Conservation (phyloP, 2,329 filamentous ascomycete genomes). For the Diatrype stigma region DNA sequence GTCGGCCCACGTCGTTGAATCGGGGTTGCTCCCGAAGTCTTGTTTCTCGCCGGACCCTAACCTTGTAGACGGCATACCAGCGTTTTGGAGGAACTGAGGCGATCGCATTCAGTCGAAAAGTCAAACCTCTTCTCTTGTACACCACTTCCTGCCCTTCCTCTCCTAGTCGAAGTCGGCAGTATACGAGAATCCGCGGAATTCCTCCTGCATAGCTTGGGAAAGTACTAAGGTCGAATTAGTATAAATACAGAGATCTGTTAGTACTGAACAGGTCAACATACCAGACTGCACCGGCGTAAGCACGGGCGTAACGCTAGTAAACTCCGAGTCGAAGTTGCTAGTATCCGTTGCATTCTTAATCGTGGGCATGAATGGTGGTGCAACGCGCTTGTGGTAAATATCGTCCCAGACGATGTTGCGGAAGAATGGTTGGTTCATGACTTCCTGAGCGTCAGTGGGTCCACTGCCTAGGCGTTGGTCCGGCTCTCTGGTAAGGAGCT, state of each 20-base stretch:
- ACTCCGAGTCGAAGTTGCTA: conserved; percentile 99
- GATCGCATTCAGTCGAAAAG: too few species aligned
- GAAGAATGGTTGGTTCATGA: conserved; percentile 99
- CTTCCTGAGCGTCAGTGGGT: conserved; percentile 94
- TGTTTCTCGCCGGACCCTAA: too few species aligned
- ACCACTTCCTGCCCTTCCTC: neutral
- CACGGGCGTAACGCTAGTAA: conserved; percentile 96
- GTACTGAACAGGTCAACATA: conserved; percentile 47
- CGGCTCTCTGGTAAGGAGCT: conserved; percentile 91
- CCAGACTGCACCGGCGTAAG: conserved; percentile 95
- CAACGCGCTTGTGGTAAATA: conserved; percentile 90
- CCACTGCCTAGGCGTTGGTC: conserved; percentile 90
- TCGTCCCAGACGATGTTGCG: conserved; percentile 98
- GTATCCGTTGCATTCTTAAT: conserved; percentile 94
- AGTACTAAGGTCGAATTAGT: conserved; percentile 60
- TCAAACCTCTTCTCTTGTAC: conserved; percentile 1
- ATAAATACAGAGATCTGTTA: neutral
- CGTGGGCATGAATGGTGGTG: conserved; percentile 81
- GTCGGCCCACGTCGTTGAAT: too few species aligned
- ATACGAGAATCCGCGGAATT: conserved; percentile 98
- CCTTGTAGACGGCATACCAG: too few species aligned
- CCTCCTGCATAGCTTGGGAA: conserved; percentile 98
- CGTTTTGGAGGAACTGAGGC: too few species aligned
- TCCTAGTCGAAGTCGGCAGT: conserved; percentile 78
- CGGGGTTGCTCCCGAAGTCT: too few species aligned